Evolutionary conservation across 139 green algal genomes (phyloP), one percentile per base, ranked within the genome.

Genomic region (Parachlorella kessleri): DNA sequence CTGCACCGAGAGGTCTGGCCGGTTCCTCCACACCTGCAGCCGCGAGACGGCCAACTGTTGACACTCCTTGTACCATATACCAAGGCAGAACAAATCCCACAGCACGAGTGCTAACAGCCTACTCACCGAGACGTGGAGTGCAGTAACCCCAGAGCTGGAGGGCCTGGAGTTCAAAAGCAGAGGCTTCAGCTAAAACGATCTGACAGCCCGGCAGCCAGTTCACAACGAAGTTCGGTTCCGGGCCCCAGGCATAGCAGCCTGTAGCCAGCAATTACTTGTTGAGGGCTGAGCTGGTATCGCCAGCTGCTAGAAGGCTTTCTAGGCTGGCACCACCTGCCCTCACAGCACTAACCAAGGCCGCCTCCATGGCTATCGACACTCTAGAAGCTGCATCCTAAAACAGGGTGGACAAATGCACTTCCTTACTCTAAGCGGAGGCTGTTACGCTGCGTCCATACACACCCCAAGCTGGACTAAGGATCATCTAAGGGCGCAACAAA

Each of bases 11-110:
- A 88, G 84, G 23, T 54, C 55, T 24, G 82, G 6, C 32, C 91
- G 73, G 76, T 95, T 95, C 6, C 84, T 74, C 85, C 88, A 95
- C 3, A 93, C 82, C 90, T 94, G 77, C 26, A 37, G 32, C 1
- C 40, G 2, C 26, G 41, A 83, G 40, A 39, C 28, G 4, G 70
- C 36, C 18, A 40, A 59, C 14, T 35, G 10, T 6, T 28, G 21
- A 55, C 67, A n/a, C n/a, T n/a, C n/a, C n/a, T n/a, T n/a, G n/a
- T n/a, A n/a, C n/a, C n/a, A n/a, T n/a, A n/a, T n/a, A n/a, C n/a
- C 48, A 59, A 59, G 14, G 21, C 21, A 59, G 48, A 18, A 59
- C 0, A 59, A 59, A 28, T 14, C 21, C 0, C 14, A 59, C 48
- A 18, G 21, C 14, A 59, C 14, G 48, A 18, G 21, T 28, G 21